phyloP scores from a whole-genome alignment of 176 grass and related monocot genomes.

The Cenchrus purpureus region DNA sequence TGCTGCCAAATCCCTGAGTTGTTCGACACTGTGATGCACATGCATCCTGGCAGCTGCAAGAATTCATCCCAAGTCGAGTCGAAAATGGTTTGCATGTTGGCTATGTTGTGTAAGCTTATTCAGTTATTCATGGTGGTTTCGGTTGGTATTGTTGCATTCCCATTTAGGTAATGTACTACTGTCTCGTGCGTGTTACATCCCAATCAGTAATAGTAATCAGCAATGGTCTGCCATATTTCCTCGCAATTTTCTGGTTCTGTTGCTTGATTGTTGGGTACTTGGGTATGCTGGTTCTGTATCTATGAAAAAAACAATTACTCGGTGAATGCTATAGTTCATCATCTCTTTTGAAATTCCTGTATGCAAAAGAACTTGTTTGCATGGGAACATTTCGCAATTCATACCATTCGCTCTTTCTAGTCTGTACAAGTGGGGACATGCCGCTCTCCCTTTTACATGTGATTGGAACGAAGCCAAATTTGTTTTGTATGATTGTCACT shows the following conservation, averaged over 20 bases:
- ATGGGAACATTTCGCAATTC: not conserved
- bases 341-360: not conserved
- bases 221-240: constrained; percentile 21
- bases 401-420: not conserved
- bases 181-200: constrained; percentile 51
- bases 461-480: constrained; percentile 14
- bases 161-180: constrained; percentile 65
- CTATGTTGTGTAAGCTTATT: constrained; percentile 65
- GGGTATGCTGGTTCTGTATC: not conserved
- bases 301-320: not conserved
- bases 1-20: constrained; percentile 36
- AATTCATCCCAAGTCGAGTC: constrained; percentile 46
- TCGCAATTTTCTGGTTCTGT: too few species aligned
- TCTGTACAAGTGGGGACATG: too few species aligned
- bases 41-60: constrained; percentile 62
- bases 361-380: not conserved
- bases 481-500: constrained; percentile 45
- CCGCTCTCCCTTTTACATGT: not conserved
- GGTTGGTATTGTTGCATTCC: constrained; percentile 54
- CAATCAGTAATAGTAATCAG: constrained; percentile 64
- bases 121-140: constrained; percentile 58
- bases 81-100: constrained; percentile 62
- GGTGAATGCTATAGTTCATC: not conserved
- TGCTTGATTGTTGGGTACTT: not conserved
- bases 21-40: constrained; percentile 45